Evolutionary conservation across 345 rosid genomes (phyloP), one percentile per base, ranked within the genome.

Genomic region (Carallia pectinifolia): DNA sequence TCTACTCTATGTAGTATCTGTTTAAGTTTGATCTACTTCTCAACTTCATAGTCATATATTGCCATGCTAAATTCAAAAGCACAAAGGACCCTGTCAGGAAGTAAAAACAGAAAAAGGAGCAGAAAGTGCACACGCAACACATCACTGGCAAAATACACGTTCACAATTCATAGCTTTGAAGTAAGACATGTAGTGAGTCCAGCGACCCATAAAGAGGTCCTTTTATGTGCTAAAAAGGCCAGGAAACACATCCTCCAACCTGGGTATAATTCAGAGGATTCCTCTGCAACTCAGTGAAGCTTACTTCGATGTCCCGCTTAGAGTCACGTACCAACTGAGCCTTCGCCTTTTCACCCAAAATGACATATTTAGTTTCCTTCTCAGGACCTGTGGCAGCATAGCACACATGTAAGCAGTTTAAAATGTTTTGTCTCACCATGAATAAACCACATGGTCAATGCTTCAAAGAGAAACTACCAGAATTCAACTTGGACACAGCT

Each of bases 231-330:
- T 8, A 19, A 16, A 53, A 0, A 71, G 27, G 27, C 30, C 60
- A 61, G 44, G 54, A 61, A 71, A 68, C 7, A 39, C 54, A 38
- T 71, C 56, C 48, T 47, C 71, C 27, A 63, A 92, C 98, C 96
- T 95, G 98, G 54, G 94, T 91, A 71, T 90, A 92, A 69, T 87
- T 95, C 76, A 95, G 86, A 74, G 99, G 99, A 59, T 87, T 88
- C 83, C 81, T 95, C 74, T 87, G 90, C 85, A 92, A 72, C 83
- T 95, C 99, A 52, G 96, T 78, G 50, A 95, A 78, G 69, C 58
- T 54, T 69, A 95, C 71, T 66, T 68, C 76, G 69, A 90, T 89
- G 52, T 87, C 80, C 44, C 92, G 81, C 86, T 86, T 92, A 17
- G 99, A 92, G 79, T 95, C 97, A 62, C 98, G 98, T 4, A 85